A percentile compares a stretch with the other conserved stretches of the same genome.
Evolutionary conservation across 2,329 filamentous ascomycete species (phyloP).

Genomic region (Cordyceps militaris): DNA sequence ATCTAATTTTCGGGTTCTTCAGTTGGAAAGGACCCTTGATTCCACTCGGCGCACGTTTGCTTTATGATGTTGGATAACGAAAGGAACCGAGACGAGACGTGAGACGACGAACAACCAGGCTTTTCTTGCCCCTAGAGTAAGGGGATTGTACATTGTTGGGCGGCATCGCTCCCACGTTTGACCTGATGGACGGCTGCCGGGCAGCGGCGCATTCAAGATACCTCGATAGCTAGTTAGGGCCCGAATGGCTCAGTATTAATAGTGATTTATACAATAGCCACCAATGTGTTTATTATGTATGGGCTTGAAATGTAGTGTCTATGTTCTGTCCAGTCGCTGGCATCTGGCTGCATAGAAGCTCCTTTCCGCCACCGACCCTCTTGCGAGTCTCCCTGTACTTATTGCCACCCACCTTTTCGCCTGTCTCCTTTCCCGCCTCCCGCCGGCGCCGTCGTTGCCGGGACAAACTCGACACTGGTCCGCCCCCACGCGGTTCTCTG

Average conservation of each 20-base stretch:
- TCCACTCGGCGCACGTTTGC: background rate
- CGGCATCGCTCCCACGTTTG: background rate
- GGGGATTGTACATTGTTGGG: conserved; percentile 2
- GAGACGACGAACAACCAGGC: background rate
- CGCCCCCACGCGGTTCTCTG: conserved; percentile 35
- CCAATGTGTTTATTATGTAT: background rate
- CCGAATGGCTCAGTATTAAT: conserved; percentile 12
- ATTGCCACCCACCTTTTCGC: conserved; percentile 23
- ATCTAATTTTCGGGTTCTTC: background rate
- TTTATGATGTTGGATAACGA: conserved; percentile 6
- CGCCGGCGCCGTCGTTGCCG: background rate
- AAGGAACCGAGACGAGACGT: background rate
- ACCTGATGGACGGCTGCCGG: conserved; percentile 14
- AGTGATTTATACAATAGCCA: background rate
- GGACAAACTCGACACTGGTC: conserved; percentile 44
- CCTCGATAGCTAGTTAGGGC: conserved; percentile 20
- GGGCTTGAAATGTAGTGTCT: too few species aligned
- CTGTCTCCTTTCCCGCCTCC: conserved; percentile 28
- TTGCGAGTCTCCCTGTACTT: background rate
- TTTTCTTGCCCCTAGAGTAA: background rate
- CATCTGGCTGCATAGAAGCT: background rate
- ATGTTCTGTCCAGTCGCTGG: background rate
- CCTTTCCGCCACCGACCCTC: background rate
- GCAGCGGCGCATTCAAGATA: conserved; percentile 26
- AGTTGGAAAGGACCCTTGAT: background rate